These are phyloP conservation scores for Salix udensis DNA, from an alignment of 345 rosid genomes.

Conservation along the genomic window DNA sequence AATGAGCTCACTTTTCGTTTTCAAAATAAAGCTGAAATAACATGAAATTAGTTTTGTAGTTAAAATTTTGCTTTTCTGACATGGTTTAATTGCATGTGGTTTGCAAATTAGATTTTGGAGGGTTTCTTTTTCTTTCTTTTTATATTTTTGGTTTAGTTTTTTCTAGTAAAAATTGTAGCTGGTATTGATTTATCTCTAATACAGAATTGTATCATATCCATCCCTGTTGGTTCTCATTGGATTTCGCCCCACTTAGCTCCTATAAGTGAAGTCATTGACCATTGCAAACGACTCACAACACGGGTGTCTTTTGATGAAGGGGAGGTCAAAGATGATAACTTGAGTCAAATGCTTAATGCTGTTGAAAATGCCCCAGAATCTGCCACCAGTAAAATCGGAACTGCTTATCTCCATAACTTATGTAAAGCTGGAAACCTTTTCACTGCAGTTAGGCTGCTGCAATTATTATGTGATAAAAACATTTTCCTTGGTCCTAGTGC, in stretches of 20 bases:
- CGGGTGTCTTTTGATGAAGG: slow-evolving; percentile 34
- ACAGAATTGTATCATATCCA: slow-evolving; percentile 44
- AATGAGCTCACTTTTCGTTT: background rate
- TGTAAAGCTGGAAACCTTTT: slow-evolving; percentile 49
- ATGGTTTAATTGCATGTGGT: background rate
- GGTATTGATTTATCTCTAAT: slow-evolving; percentile 27
- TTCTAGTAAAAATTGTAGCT: background rate
- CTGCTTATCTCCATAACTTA: slow-evolving; percentile 30
- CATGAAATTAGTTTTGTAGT: background rate
- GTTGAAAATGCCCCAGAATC: slow-evolving; percentile 24
- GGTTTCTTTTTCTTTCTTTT: background rate
- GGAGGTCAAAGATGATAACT: slow-evolving; percentile 30
- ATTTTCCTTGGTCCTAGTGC: slow-evolving; percentile 32
- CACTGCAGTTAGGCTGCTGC: slow-evolving; percentile 43
- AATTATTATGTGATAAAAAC: slow-evolving; percentile 34
- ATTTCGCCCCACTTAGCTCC: slow-evolving; percentile 19
- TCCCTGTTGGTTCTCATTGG: slow-evolving; percentile 33
- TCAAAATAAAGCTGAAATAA: background rate
- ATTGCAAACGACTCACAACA: slow-evolving; percentile 23
- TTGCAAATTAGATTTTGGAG: background rate
- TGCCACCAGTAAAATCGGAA: slow-evolving; percentile 27
- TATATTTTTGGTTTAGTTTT: background rate
- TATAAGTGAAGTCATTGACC: slow-evolving; percentile 17
- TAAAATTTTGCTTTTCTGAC: background rate
- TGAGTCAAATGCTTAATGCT: slow-evolving; percentile 28